Evolutionary conservation across 345 rosid genomes (phyloP).

Genomic region (Heritiera fomes): DNA sequence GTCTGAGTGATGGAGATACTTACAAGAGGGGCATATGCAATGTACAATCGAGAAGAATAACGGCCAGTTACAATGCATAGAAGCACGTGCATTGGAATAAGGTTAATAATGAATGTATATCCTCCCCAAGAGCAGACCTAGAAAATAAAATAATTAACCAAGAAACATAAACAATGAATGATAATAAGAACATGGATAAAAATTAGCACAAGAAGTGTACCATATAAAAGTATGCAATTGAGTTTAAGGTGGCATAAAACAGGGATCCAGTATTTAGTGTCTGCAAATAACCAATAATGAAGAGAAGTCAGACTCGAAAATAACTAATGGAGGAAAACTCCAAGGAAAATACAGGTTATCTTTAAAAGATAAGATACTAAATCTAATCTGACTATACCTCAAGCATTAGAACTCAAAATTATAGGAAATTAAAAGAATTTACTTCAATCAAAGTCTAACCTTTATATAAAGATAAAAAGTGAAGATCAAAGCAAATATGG

Average conservation of each 20-base stretch:
- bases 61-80: conserved; percentile 95
- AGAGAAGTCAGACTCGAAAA: conserved; percentile 19
- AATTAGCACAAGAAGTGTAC: conserved; percentile 36
- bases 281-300: conserved; percentile 49
- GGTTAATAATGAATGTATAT: conserved; percentile 94
- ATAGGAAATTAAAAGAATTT: conserved; percentile 9
- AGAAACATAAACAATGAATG: conserved; percentile 15
- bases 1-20: conserved; percentile 32
- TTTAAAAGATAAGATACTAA: neutral
- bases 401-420: neutral
- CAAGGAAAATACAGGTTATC: neutral
- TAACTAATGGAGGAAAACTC: conserved; percentile 14
- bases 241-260: conserved; percentile 93
- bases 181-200: conserved; percentile 20
- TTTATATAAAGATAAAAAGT: conserved; percentile 93
- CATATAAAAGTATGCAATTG: conserved; percentile 85
- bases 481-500: conserved; percentile 95
- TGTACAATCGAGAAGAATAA: conserved; percentile 85
- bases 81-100: conserved; percentile 96
- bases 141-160: conserved; percentile 19
- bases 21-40: conserved; percentile 98
- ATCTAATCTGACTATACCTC: neutral
- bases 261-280: conserved; percentile 97
- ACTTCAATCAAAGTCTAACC: conserved; percentile 46
- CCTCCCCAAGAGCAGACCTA: conserved; percentile 99